phyloP scores from a whole-genome alignment of 495 filamentous ascomycete genomes.

The Trichoderma erinaceum region DNA sequence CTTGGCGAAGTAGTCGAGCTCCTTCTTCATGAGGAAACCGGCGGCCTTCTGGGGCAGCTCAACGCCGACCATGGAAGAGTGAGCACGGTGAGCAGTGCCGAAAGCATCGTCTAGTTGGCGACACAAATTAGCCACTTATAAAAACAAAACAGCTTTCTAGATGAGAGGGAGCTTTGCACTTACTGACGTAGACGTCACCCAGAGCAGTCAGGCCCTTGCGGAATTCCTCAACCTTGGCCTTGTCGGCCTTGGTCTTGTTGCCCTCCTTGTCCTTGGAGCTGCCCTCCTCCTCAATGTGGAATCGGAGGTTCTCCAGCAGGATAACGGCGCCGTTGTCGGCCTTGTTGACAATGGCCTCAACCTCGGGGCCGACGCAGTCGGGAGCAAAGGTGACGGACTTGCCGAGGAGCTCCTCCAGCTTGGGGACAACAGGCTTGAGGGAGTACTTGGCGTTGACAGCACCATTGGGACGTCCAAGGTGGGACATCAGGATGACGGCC shows the following conservation, averaged over 20 bases:
- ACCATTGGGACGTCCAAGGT: constrained; percentile 92
- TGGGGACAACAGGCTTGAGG: constrained; percentile 83
- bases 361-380: constrained; percentile 84
- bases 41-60: constrained; percentile 93
- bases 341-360: constrained; percentile 83
- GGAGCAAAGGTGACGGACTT: constrained; percentile 78
- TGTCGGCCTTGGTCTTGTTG: constrained; percentile 97
- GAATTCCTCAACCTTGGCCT: constrained; percentile 86
- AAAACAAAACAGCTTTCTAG: neutral
- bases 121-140: constrained; percentile 7
- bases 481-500: constrained; percentile 95
- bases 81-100: constrained; percentile 93
- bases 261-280: constrained; percentile 85
- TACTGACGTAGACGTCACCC: constrained; percentile 95
- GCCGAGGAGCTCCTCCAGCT: constrained; percentile 84
- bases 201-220: constrained; percentile 89
- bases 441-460: constrained; percentile 87
- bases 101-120: constrained; percentile 79
- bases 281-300: constrained; percentile 96
- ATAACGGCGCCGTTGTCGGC: constrained; percentile 78
- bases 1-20: constrained; percentile 98
- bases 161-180: constrained; percentile 29
- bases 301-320: constrained; percentile 94
- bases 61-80: constrained; percentile 98
- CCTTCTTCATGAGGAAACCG: constrained; percentile 99